Base-by-base conservation (phyloP, 1,284 basidiomycete species). In the Naganishia liquefaciens region DNA sequence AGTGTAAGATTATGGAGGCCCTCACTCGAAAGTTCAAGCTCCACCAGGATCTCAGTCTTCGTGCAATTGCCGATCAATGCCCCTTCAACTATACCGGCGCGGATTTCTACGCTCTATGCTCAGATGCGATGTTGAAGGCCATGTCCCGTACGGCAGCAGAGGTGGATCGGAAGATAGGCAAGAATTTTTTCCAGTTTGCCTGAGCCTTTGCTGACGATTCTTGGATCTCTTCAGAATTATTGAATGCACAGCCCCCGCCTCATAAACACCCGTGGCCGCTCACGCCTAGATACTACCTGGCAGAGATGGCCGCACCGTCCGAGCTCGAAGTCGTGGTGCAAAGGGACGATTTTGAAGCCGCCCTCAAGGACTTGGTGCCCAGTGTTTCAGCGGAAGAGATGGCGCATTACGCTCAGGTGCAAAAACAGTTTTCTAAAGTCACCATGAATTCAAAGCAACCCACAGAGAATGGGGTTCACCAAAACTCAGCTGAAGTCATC, bases 81-180 rank as follows among this genome's bases (percentile, higher is more conserved):
- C 88, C 93, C 0, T 92, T 96, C 81, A 93, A 95, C 75, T 92
- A 89, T 73, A 97, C 93, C 3, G 93, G 96, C 28, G 96, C 96
- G 40, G 96, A 99, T 78, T 93, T 99, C 71, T 99, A 99, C 80
- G 95, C 96, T 0, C 81, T 99, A 17, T 98, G 95, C 76, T 90
- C 93, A 3, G 96, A 99, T 76, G 93, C 95, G 1, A 87, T 99
- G 84, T 83, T 99, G 54, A 91, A 91, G 74, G 91, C 95, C 7
- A 96, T 99, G 88, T 88, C 92, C 27, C 82, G 90, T 49, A 93
- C 89, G 70, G 93, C 96, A 0, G 83, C 85, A 69, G 85, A 85
- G 54, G 81, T 99, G 15, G 95, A 96, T 68, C 75, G 74, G 6
- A 86, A 84, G 67, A 87, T 93, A 62, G 84, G 87, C 85, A 74